phyloP scores from a whole-genome alignment of 1,284 basidiomycete species.

The Trametes versicolor region DNA sequence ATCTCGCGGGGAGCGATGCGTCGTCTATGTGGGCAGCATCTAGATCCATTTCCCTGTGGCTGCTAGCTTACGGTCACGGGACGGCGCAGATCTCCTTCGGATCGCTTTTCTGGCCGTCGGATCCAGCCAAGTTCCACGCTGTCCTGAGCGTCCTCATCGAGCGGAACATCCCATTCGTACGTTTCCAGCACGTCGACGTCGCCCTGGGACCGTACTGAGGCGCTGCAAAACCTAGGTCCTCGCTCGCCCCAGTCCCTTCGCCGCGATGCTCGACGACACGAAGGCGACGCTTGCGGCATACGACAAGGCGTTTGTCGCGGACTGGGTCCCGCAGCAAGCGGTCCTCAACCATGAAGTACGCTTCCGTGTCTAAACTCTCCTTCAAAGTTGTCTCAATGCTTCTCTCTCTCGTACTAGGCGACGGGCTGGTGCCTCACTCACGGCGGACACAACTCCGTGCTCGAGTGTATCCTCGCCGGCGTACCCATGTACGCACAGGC shows the following conservation, averaged over 20 bases:
- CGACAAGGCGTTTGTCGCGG: slow-evolving; percentile 25
- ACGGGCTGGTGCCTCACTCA: slow-evolving; percentile 39
- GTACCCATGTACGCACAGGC: slow-evolving; percentile 22
- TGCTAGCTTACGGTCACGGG: neutral
- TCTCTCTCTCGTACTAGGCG: slow-evolving; percentile 21
- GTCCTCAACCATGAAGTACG: slow-evolving; percentile 37
- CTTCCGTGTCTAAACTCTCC: neutral
- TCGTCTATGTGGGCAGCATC: slow-evolving; percentile 31
- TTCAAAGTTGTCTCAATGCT: neutral
- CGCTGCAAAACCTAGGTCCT: slow-evolving; percentile 30
- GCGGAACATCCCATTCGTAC: slow-evolving; percentile 29
- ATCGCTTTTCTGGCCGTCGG: slow-evolving; percentile 30
- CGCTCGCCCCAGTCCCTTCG: slow-evolving; percentile 28
- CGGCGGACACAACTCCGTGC: slow-evolving; percentile 37
- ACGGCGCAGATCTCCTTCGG: slow-evolving; percentile 33
- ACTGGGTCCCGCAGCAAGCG: slow-evolving; percentile 36
- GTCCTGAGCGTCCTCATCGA: slow-evolving; percentile 32
- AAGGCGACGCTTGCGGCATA: slow-evolving; percentile 28
- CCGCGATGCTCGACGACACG: slow-evolving; percentile 25
- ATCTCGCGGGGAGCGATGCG: slow-evolving; percentile 23
- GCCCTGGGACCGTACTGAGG: too few relatives aligned
- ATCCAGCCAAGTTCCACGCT: slow-evolving; percentile 25
- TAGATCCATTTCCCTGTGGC: too few relatives aligned
- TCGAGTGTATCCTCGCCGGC: slow-evolving; percentile 28
- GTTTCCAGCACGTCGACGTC: neutral